A percentile compares a stretch with the other conserved stretches of the same genome.
These are phyloP conservation scores for Volvox africanus DNA, from an alignment of 139 green algal genomes.

Conservation along the genomic window DNA sequence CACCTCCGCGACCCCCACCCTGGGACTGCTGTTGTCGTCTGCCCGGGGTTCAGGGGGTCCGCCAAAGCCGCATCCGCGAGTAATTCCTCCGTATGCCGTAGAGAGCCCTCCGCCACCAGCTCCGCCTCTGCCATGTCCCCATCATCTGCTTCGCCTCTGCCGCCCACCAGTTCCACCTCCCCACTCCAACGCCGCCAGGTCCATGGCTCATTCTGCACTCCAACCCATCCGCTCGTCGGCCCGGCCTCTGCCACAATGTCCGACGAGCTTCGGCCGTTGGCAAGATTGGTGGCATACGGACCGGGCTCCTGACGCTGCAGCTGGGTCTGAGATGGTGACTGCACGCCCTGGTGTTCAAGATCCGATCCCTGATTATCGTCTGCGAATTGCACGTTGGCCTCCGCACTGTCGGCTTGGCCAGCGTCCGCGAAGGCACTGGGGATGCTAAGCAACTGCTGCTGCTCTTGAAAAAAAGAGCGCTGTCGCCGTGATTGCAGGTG, in stretches of 20 bases:
- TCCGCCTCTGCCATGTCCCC: neutral
- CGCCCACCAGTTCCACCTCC: neutral
- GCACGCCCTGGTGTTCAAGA: neutral
- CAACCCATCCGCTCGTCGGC: too few relatives aligned
- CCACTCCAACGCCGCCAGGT: neutral
- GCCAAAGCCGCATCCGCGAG: neutral
- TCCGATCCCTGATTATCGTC: neutral
- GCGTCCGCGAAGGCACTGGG: neutral
- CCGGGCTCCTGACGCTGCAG: neutral
- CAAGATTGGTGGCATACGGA: neutral
- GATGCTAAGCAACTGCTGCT: too few relatives aligned
- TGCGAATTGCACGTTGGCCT: neutral
- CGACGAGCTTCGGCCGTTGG: neutral
- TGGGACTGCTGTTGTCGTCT: neutral
- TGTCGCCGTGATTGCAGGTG: constrained; percentile 1
- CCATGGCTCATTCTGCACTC: neutral
- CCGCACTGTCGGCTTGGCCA: neutral
- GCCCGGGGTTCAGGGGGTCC: neutral
- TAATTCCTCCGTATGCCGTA: neutral
- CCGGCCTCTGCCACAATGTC: neutral
- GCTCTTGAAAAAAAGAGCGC: neutral
- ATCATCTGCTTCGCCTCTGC: neutral
- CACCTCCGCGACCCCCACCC: neutral
- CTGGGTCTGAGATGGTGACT: neutral
- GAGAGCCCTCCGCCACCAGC: neutral